Evolutionary conservation across 2,329 filamentous ascomycete genomes (phyloP), one percentile per base, ranked within the genome.

Genomic region (Chrysoporthe puriensis): DNA sequence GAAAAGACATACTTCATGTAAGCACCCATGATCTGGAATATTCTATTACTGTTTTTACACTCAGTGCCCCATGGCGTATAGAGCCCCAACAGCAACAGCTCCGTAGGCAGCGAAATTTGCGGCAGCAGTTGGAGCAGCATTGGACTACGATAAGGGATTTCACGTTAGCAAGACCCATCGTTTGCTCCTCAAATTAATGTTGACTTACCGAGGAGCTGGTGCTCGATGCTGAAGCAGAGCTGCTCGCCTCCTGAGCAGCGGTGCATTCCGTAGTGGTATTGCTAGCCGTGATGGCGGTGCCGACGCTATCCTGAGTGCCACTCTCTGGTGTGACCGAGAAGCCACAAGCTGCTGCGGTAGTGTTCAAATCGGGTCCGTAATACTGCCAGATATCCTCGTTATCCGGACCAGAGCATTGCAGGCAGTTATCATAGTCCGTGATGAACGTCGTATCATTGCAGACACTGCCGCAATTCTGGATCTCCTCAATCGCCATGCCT

Each of bases 381-480:
- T 78, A 79, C 42, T 74, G 71, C 80, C 81, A 82, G 72, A 81
- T 81, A 69, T 80, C 74, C 44, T 74, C 66, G 70, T 81, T 81
- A 67, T 81, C 79, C 0, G 78, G 70, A 46, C 73, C 73, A n/a
- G 74, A 60, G 72, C 81, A 82, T 68, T 77, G 73, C 42, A 82
- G 75, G 70, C 80, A 82, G 69, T 76, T 78, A 52, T 72, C 66
- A 74, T 82, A 82, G 71, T 81, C 73, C 4, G 74, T 73, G 32
- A 77, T 70, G 72, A 82, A 82, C 64, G 71, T 73, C n/a, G 76
- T 68, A 69, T 79, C 76, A 4, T 72, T 71, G 72, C 81, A 82
- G 63, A 77, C 73, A 66, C 76, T 73, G 36, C 67, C 67, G 61
- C 73, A 74, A 43, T 69, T 62, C 14, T 63, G 70, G 56, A 73